Percentiles rank a stretch among this genome's conserved stretches.
phyloP scores from a whole-genome alignment of 495 filamentous ascomycete genomes.

The Xylaria nigripes region DNA sequence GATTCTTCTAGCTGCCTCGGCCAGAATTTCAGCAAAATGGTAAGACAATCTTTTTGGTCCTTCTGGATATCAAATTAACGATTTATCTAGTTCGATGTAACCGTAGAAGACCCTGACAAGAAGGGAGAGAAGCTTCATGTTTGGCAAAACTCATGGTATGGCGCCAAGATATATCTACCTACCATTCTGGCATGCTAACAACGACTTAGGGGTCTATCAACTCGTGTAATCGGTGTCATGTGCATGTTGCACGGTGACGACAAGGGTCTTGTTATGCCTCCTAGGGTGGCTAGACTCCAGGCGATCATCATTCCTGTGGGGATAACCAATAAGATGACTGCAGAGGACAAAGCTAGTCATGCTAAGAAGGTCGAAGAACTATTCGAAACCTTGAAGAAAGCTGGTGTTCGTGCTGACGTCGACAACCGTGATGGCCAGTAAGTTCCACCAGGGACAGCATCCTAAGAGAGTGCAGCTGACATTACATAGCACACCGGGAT shows the following conservation, averaged over 20 bases:
- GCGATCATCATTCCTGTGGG: conserved; percentile 88
- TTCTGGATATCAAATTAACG: not conserved
- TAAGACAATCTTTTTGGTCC: not conserved
- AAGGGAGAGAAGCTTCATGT: conserved; percentile 72
- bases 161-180: not conserved
- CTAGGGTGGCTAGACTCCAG: conserved; percentile 78
- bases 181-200: not conserved
- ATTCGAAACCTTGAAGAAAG: conserved; percentile 52
- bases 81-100: conserved; percentile 64
- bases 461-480: not conserved
- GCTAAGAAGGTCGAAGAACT: conserved; percentile 63
- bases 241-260: conserved; percentile 95
- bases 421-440: conserved; percentile 63
- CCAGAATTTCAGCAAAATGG: conserved; percentile 96
- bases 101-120: conserved; percentile 84
- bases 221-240: conserved; percentile 93
- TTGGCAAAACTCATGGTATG: conserved; percentile 91
- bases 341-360: conserved; percentile 66
- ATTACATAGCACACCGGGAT: conserved; percentile 68
- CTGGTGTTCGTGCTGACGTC: conserved; percentile 59
- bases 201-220: conserved; percentile 60
- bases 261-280: conserved; percentile 86
- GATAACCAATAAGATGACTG: conserved; percentile 72
- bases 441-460: not conserved
- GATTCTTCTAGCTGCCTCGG: conserved; percentile 54